Conservation (phyloP, 208 protist species). For the Vickermania ingenoplastis region DNA sequence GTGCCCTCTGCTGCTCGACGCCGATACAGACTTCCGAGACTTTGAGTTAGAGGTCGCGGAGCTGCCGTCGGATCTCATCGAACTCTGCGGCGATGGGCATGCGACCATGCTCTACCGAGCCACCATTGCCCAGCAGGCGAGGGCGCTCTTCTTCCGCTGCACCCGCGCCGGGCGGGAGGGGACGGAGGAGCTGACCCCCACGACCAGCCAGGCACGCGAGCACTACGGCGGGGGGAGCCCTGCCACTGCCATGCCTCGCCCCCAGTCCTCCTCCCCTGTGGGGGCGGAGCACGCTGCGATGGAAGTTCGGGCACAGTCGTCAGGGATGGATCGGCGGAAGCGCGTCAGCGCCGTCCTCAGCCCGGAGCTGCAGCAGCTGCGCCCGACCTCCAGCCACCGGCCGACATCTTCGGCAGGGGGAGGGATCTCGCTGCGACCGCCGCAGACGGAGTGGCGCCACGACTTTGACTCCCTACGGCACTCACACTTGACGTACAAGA, state of each 20-base stretch:
- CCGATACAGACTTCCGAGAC: constrained; percentile 4
- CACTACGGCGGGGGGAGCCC: no score
- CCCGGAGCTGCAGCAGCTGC: background rate
- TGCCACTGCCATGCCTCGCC: background rate
- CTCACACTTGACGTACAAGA: background rate
- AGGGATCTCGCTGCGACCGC: background rate
- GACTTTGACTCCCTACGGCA: background rate
- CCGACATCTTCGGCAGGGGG: background rate
- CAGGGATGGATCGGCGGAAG: background rate
- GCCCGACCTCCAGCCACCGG: background rate
- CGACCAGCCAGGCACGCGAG: background rate
- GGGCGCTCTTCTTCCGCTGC: constrained; percentile 8
- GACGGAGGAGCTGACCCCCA: constrained; percentile 7
- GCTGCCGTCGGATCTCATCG: background rate
- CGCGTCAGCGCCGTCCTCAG: background rate
- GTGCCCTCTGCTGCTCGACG: constrained; percentile 3
- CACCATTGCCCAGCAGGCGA: background rate
- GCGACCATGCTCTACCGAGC: background rate
- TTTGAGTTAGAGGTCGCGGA: background rate
- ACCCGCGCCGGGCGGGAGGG: constrained; percentile 11
- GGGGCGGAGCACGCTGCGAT: background rate
- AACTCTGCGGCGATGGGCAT: constrained; percentile 3
- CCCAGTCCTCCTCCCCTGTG: background rate
- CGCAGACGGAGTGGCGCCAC: background rate
- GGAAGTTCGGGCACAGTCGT: background rate